These are phyloP conservation scores for Sabuloglossum arenarium DNA, from an alignment of 495 filamentous ascomycete species.

Conservation along the genomic window DNA sequence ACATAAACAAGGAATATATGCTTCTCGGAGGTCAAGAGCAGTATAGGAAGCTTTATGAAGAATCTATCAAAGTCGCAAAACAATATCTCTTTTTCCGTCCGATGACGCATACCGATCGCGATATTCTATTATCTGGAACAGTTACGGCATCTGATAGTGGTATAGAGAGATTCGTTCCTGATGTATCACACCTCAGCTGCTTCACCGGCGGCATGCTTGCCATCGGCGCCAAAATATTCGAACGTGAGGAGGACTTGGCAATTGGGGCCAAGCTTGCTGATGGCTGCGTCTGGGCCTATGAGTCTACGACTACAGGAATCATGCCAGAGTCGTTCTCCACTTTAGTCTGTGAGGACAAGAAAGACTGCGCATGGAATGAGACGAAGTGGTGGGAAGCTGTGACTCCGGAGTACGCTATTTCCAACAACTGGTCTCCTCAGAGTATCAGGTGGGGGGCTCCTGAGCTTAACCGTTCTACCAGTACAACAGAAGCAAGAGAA, in stretches of 20 bases:
- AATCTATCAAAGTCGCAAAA: conserved; percentile 44
- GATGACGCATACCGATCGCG: conserved; percentile 53
- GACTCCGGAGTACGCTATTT: conserved; percentile 24
- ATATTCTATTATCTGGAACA: conserved; percentile 53
- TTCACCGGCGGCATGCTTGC: conserved; percentile 91
- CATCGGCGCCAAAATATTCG: conserved; percentile 72
- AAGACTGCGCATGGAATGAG: conserved; percentile 59
- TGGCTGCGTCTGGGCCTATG: conserved; percentile 89
- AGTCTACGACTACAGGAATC: conserved; percentile 58
- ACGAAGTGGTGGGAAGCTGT: conserved; percentile 35
- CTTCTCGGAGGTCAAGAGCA: conserved; percentile 72
- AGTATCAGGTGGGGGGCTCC: too few species aligned
- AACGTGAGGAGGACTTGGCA: conserved; percentile 55
- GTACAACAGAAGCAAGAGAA: not conserved
- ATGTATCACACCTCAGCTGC: conserved; percentile 64
- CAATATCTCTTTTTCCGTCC: conserved; percentile 67
- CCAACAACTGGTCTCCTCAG: not conserved
- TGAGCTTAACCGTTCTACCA: not conserved
- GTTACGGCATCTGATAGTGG: conserved; percentile 21
- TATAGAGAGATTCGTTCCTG: conserved; percentile 14
- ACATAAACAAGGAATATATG: conserved; percentile 25
- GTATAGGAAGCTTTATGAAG: conserved; percentile 66
- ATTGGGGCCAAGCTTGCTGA: conserved; percentile 68
- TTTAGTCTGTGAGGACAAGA: conserved; percentile 41
- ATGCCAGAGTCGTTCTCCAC: conserved; percentile 65